Evolutionary conservation across 192 early-diverging fungal genomes (phyloP).

Genomic region (Coemansia sp.): DNA sequence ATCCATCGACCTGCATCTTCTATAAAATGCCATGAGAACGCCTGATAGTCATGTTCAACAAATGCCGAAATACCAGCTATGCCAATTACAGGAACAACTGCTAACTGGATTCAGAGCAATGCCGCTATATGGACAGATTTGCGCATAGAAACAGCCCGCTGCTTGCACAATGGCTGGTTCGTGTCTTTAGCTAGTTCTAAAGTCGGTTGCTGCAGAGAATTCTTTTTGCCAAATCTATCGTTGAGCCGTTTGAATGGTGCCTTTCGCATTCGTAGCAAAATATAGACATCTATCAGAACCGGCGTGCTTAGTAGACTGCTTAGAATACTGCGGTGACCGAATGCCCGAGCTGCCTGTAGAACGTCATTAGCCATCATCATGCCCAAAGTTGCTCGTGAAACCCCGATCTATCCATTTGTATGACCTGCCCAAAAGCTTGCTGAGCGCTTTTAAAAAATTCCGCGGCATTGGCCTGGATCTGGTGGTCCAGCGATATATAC

Average conservation of each 20-base stretch:
- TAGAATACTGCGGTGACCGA: not conserved
- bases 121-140: not conserved
- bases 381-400: constrained; percentile 11
- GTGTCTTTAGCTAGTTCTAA: too few relatives aligned
- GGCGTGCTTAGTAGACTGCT: not conserved
- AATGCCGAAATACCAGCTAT: constrained; percentile 4
- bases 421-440: constrained; percentile 12
- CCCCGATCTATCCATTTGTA: constrained; percentile 6
- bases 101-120: not conserved
- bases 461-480: constrained; percentile 1
- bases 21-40: constrained; percentile 8
- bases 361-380: constrained; percentile 5
- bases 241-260: not conserved
- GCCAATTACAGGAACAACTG: not conserved
- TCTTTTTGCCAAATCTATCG: too few relatives aligned
- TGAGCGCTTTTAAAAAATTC: constrained; percentile 17
- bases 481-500: constrained; percentile 7
- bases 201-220: too few relatives aligned
- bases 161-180: not conserved
- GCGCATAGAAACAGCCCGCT: constrained; percentile 2
- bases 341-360: not conserved
- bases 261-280: constrained; percentile 5
- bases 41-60: constrained; percentile 1
- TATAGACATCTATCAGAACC: not conserved
- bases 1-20: constrained; percentile 2